phyloP scores from a whole-genome alignment of 2,329 filamentous ascomycete genomes.

The Fusarium citri region DNA sequence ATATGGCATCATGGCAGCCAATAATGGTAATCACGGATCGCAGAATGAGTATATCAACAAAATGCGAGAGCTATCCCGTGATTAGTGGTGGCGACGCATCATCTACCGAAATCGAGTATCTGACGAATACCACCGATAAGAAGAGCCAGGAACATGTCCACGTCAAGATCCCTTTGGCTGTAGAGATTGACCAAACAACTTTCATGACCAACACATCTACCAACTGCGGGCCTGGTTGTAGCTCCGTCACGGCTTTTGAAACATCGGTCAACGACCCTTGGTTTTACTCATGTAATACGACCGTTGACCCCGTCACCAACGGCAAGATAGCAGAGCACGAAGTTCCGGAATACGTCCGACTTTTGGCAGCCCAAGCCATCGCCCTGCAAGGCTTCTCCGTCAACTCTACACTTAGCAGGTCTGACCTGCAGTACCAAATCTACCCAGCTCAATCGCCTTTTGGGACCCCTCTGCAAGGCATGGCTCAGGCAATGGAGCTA shows the following conservation, averaged over 20 bases:
- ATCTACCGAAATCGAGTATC: not conserved
- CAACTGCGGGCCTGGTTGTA: not conserved
- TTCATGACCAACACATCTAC: not conserved
- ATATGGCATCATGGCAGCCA: not conserved
- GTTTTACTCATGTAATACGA: not conserved
- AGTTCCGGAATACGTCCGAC: not conserved
- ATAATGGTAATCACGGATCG: not conserved
- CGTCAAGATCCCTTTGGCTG: not conserved
- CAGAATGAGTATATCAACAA: not conserved
- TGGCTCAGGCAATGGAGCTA: not conserved
- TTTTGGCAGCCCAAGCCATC: not conserved
- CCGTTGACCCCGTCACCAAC: not conserved
- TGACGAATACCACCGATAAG: not conserved
- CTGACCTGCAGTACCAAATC: not conserved
- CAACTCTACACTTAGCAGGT: not conserved
- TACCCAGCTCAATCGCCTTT: not conserved
- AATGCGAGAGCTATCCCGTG: not conserved
- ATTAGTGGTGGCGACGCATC: not conserved
- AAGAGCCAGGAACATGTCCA: not conserved
- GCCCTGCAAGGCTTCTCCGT: not conserved
- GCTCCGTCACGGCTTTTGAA: not conserved
- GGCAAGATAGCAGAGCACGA: not conserved
- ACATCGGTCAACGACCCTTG: not conserved
- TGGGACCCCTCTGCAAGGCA: not conserved
- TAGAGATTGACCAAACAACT: not conserved